phyloP scores from a whole-genome alignment of 371 early-diverging fungal genomes.

The Mucor plumbeus region DNA sequence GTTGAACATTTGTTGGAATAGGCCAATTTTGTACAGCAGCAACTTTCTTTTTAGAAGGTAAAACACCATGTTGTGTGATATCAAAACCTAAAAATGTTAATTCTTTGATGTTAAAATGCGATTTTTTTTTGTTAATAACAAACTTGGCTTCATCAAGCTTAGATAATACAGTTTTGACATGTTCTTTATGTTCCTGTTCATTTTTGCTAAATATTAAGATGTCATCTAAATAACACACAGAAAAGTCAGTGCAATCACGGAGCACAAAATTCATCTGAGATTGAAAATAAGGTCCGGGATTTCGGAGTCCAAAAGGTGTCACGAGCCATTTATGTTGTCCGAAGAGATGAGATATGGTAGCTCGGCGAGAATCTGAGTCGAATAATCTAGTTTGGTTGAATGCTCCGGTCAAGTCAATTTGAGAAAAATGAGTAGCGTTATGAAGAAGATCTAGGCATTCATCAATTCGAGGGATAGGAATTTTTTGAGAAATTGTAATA shows the following conservation, averaged over 20 bases:
- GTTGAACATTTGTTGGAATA: conserved; percentile 38
- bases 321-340: conserved; percentile 51
- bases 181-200: conserved; percentile 41
- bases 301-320: conserved; percentile 58
- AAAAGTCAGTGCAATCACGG: conserved; percentile 36
- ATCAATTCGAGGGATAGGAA: conserved; percentile 1
- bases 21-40: conserved; percentile 39
- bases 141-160: conserved; percentile 33
- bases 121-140: conserved; percentile 56
- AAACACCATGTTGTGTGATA: conserved; percentile 35
- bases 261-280: conserved; percentile 44
- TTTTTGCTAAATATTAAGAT: conserved; percentile 49
- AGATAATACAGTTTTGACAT: conserved; percentile 43
- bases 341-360: conserved; percentile 15
- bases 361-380: conserved; percentile 5
- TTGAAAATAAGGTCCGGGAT: conserved; percentile 54
- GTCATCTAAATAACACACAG: conserved; percentile 53
- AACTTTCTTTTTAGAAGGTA: conserved; percentile 27
- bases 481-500: conserved; percentile 26
- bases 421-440: conserved; percentile 8
- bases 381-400: conserved; percentile 41
- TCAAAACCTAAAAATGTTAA: conserved; percentile 56
- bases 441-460: conserved; percentile 7
- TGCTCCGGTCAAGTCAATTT: conserved; percentile 41
- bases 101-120: conserved; percentile 39